Evolutionary conservation across 2,329 filamentous ascomycete genomes (phyloP), one percentile per base, ranked within the genome.

Genomic region (Pseudogymnoascus sp.): DNA sequence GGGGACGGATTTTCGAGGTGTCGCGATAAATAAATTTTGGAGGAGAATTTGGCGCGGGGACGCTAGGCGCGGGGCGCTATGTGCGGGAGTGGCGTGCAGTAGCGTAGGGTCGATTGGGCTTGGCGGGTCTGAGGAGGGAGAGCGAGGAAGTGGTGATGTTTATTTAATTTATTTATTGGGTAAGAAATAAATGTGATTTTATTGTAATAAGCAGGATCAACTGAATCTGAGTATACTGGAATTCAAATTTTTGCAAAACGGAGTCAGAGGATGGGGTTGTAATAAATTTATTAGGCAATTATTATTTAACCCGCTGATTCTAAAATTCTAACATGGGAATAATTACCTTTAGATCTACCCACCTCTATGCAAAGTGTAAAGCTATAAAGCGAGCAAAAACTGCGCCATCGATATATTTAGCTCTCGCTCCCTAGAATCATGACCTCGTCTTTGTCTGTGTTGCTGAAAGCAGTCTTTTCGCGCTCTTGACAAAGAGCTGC

Each of bases 1-100:
- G 39, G 39, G 58, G 58, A 27, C 2, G 10, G 13, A 31, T 27
- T 45, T 37, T 39, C 27, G 58, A 60, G 39, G 25, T 39, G 39
- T 60, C 58, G 58, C 48, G 48, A 60, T 60, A 60, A 45, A 60
- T 37, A 60, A 60, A 60, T 60, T 60, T 60, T 60, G 58, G 58
- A 60, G 35, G 39, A 45, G 58, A 45, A 39, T 60, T 37, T 60
- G 58, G 35, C 35, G 39, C 58, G 58, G 58, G 35, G 58, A 10
- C 33, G 58, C 35, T 60, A 45, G 58, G 58, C 48, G 48, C 48
- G 48, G 48, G 48, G 48, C 48, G 48, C 48, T 55, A 55, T 55
- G 48, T 55, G 48, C 48, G 29, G 48, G 29, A 55, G 48, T 55
- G 48, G 48, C 48, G 48, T 55, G 48, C 48, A 55, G 48, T 55